phyloP scores from a whole-genome alignment of 768 basidiomycete genomes.

The Boletus huronensis region DNA sequence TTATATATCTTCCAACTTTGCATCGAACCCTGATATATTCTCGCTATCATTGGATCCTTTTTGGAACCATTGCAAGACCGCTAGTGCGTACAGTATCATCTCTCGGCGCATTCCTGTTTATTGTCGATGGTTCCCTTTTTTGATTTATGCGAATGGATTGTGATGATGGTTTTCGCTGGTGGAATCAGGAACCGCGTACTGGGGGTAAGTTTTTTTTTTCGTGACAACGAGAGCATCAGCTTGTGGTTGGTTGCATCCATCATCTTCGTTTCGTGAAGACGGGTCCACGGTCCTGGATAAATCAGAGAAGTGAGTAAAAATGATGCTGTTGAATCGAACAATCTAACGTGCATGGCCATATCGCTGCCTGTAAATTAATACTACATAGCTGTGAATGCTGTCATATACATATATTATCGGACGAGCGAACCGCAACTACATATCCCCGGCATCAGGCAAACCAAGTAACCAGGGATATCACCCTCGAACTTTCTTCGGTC shows the following conservation, averaged over 20 bases:
- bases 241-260: background rate
- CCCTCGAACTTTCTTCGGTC: too few species aligned
- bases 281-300: too few species aligned
- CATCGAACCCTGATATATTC: constrained; percentile 19
- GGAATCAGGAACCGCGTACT: background rate
- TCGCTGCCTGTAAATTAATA: background rate
- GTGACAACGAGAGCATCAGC: background rate
- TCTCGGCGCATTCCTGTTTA: constrained; percentile 21
- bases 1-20: constrained; percentile 1
- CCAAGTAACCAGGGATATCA: too few species aligned
- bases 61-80: constrained; percentile 21
- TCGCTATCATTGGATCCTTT: background rate
- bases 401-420: too few species aligned
- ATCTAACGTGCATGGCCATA: background rate
- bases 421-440: background rate
- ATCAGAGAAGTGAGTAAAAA: background rate
- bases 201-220: background rate
- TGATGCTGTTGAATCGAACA: background rate
- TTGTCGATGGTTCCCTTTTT: constrained; percentile 4
- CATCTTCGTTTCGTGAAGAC: background rate
- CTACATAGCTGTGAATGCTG: background rate
- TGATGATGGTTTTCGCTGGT: background rate
- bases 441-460: background rate
- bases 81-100: constrained; percentile 21
- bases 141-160: constrained; percentile 16